A percentile compares a stretch with the other conserved stretches of the same genome.
Conservation (phyloP, 2,329 filamentous ascomycete genomes). For the Cercospora sesami region DNA sequence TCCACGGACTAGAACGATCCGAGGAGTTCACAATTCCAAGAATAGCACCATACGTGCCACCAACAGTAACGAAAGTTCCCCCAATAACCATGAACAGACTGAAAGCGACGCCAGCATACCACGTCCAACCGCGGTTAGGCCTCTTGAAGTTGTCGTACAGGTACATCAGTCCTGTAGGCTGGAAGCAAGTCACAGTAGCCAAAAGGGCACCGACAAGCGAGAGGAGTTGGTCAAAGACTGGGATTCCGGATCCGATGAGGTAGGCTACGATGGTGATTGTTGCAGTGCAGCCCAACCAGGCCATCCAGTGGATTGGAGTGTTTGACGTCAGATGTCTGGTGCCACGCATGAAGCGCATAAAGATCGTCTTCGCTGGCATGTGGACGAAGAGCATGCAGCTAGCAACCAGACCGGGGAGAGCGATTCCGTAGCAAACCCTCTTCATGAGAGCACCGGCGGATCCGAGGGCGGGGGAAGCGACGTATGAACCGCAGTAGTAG, state of each 20-base stretch:
- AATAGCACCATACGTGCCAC: slow-evolving; percentile 49
- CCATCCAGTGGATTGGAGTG: slow-evolving; percentile 29
- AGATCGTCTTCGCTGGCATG: slow-evolving; percentile 33
- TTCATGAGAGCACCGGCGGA: slow-evolving; percentile 48
- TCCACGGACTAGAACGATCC: slow-evolving; percentile 24
- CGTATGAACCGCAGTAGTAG: slow-evolving; percentile 50
- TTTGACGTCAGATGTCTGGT: slow-evolving; percentile 30
- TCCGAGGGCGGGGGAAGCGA: slow-evolving; percentile 51
- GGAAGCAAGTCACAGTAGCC: slow-evolving; percentile 31
- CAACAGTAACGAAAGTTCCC: slow-evolving; percentile 47
- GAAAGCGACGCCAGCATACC: slow-evolving; percentile 17
- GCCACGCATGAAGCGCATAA: slow-evolving; percentile 33
- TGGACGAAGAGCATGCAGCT: slow-evolving; percentile 29
- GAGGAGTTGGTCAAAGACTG: slow-evolving; percentile 31
- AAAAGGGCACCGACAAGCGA: slow-evolving; percentile 31
- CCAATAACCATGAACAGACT: slow-evolving; percentile 39
- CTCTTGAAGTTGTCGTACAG: slow-evolving; percentile 45
- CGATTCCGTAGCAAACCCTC: slow-evolving; percentile 48
- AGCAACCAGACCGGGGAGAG: slow-evolving; percentile 29
- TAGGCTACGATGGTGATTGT: slow-evolving; percentile 28
- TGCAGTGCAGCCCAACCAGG: slow-evolving; percentile 26
- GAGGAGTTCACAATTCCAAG: slow-evolving; percentile 41
- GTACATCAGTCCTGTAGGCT: slow-evolving; percentile 46
- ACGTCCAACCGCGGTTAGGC: slow-evolving; percentile 10
- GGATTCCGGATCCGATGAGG: slow-evolving; percentile 29